Evolutionary conservation across 2,329 filamentous ascomycete species (phyloP), one percentile per base, ranked within the genome.

Genomic region (Sclerotinia glacialis): DNA sequence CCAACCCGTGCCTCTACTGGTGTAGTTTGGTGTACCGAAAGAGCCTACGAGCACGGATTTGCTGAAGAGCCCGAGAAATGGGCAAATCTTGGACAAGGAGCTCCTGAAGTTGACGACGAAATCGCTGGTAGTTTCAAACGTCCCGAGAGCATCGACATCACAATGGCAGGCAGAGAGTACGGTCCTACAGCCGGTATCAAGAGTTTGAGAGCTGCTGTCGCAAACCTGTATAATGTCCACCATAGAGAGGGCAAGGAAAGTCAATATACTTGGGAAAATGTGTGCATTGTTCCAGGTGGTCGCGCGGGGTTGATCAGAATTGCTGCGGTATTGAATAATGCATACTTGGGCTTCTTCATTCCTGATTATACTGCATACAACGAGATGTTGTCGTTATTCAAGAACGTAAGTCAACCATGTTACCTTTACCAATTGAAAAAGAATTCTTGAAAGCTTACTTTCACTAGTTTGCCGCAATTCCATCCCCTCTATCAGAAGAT

Each of bases 301-400:
- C 87, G 94, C 74, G 94, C 94, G 44, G 94, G 94, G 59, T 82
- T 98, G 79, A 97, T 97, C 77, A 87, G 94, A 73, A 97, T 98
- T 77, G 94, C 94, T 26, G 94, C 94, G 62, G 93, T 98, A 7
- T 80, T 98, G 72, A 94, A 94, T 71, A 96, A 96, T 78, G 89
- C 93, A 65, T 96, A 96, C 76, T 83, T 97, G 70, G 92, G 90
- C 52, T 97, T 97, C 84, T 97, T 96, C 79, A 91, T 96, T 76
- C 92, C 92, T 55, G 91, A 97, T 78, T 97, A 97, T 80, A 97
- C 93, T 3, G 94, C 94, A 2, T 98, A 98, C 83, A 97, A 96
- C 76, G 93, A 97, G 82, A 97, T 98, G 93, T 80, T 97, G 80
- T 92, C 89, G 67, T 82, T 97, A 67, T 97, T 98, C 85, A 93